A percentile compares a stretch with the other conserved stretches of the same genome.
These are phyloP conservation scores for Iodosphaeria phyllophila DNA, from an alignment of 2,329 filamentous ascomycete genomes.

Conservation along the genomic window DNA sequence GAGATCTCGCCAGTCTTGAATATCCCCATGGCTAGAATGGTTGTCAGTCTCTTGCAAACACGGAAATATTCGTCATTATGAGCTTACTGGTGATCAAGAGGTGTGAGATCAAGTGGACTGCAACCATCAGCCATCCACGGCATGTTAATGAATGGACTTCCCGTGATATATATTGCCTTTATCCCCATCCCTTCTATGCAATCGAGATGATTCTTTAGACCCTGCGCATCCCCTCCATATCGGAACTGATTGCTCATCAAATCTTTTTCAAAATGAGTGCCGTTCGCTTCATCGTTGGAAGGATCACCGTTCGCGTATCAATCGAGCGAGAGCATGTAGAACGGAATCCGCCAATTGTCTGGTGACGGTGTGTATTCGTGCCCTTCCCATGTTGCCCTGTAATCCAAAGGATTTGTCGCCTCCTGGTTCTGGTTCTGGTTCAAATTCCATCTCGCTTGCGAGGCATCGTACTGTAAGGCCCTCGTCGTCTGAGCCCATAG, in stretches of 20 bases:
- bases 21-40: slow-evolving; percentile 40
- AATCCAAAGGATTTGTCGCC: slow-evolving; percentile 34
- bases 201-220: slow-evolving; percentile 40
- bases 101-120: slow-evolving; percentile 15
- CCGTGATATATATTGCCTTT: slow-evolving; percentile 42
- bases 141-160: slow-evolving; percentile 43
- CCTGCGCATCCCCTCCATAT: slow-evolving; percentile 41
- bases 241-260: slow-evolving; percentile 40
- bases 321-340: slow-evolving; percentile 46
- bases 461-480: no score
- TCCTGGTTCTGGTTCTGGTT: slow-evolving; percentile 39
- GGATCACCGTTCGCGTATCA: slow-evolving; percentile 47
- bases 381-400: slow-evolving; percentile 32
- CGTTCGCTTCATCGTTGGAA: slow-evolving; percentile 42
- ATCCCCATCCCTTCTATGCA: slow-evolving; percentile 47
- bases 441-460: slow-evolving; percentile 32
- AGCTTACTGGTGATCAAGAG: background rate
- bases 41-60: slow-evolving; percentile 29
- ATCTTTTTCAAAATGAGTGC: slow-evolving; percentile 41
- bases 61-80: background rate
- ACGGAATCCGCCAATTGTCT: slow-evolving; percentile 43
- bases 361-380: slow-evolving; percentile 35
- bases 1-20: slow-evolving; percentile 35
- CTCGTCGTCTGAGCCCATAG: no score
- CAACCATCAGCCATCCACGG: slow-evolving; percentile 45